Conservation (phyloP, 208 protist genomes). For the Leptomonas seymouri region DNA sequence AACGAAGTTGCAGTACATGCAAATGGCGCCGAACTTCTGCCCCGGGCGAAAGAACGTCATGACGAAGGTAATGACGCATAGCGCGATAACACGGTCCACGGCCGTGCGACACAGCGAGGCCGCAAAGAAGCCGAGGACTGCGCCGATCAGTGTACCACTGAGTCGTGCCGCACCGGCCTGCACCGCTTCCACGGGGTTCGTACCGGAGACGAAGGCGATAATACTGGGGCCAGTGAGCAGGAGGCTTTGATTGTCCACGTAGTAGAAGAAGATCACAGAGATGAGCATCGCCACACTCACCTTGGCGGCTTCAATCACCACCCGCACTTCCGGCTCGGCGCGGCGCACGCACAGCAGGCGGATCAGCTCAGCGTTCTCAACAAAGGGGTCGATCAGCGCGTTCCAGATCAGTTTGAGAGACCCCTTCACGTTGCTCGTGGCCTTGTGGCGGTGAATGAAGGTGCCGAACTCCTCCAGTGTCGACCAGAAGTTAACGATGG, state of each 20-base stretch:
- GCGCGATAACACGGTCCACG: conserved; percentile 46
- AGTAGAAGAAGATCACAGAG: conserved; percentile 79
- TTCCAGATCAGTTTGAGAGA: conserved; percentile 40
- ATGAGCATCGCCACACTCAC: conserved; percentile 80
- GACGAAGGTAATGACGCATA: conserved; percentile 73
- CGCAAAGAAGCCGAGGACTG: conserved; percentile 77
- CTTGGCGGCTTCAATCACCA: conserved; percentile 78
- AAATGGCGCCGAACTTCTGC: conserved; percentile 58
- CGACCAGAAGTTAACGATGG: conserved; percentile 76
- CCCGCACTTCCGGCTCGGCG: conserved; percentile 47
- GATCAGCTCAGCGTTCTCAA: conserved; percentile 49
- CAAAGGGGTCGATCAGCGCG: conserved; percentile 43
- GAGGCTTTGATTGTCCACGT: conserved; percentile 54
- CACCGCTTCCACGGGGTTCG: conserved; percentile 73
- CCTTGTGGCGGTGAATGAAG: conserved; percentile 33
- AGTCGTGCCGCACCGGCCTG: conserved; percentile 63
- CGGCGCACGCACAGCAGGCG: conserved; percentile 35
- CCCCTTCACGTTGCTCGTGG: conserved; percentile 27
- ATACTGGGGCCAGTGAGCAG: conserved; percentile 75
- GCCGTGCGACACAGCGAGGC: conserved; percentile 51
- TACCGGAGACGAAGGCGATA: conserved; percentile 79
- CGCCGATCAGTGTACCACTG: conserved; percentile 69
- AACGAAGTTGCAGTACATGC: conserved; percentile 80
- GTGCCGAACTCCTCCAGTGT: conserved; percentile 58
- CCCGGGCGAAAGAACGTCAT: conserved; percentile 73